phyloP scores from a whole-genome alignment of 495 filamentous ascomycete genomes.

The Hypoxylon trugodes region DNA sequence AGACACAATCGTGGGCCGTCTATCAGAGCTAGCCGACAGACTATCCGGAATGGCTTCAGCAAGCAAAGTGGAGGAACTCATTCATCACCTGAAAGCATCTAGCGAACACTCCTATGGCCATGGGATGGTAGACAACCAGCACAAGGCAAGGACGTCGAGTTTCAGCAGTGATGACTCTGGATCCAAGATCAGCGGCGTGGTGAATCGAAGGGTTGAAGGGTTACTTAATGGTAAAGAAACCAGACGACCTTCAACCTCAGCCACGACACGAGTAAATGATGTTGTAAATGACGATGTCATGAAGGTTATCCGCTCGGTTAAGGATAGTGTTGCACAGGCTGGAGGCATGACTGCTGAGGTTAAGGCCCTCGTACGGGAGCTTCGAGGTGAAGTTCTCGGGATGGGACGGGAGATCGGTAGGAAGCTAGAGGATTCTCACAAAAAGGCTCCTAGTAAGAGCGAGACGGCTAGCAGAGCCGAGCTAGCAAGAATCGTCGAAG shows the following conservation, averaged over 20 bases:
- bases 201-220: constrained; percentile 50
- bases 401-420: constrained; percentile 90
- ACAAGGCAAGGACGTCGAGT: constrained; percentile 53
- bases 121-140: constrained; percentile 22
- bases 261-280: constrained; percentile 47
- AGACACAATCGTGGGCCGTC: constrained; percentile 72
- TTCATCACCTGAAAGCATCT: constrained; percentile 74
- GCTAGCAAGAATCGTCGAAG: constrained; percentile 77
- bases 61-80: constrained; percentile 83
- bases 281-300: constrained; percentile 74
- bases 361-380: constrained; percentile 85
- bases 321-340: constrained; percentile 83
- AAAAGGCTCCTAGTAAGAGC: constrained; percentile 59
- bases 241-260: constrained; percentile 40
- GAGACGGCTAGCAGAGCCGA: constrained; percentile 69
- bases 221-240: constrained; percentile 49
- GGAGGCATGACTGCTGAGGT: constrained; percentile 89
- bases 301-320: constrained; percentile 80
- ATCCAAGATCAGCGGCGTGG: constrained; percentile 50
- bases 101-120: constrained; percentile 70
- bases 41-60: constrained; percentile 69
- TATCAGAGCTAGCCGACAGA: constrained; percentile 70
- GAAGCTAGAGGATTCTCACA: constrained; percentile 74
- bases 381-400: constrained; percentile 90
- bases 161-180: constrained; percentile 50